Conservation (phyloP, 805 yeast genomes). For the Zygosaccharomyces bisporus region DNA sequence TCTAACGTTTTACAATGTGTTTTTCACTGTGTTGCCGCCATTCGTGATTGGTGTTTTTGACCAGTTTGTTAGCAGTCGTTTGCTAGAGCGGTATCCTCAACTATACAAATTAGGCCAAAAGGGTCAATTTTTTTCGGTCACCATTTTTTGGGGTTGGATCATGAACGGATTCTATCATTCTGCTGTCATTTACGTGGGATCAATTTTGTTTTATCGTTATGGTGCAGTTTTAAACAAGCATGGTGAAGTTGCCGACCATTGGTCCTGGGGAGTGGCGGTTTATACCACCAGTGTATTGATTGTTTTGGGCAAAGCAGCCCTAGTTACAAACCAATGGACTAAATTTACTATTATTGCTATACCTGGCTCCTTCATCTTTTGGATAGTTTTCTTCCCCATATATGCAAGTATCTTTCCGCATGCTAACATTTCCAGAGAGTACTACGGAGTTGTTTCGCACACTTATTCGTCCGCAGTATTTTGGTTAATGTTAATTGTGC, state of each 20-base stretch:
- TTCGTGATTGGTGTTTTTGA: slow-evolving; percentile 95
- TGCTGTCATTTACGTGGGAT: slow-evolving; percentile 72
- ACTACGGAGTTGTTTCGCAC: slow-evolving; percentile 70
- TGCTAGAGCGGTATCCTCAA: slow-evolving; percentile 88
- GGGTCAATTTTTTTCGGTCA: slow-evolving; percentile 83
- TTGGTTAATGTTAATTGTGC: slow-evolving; percentile 77
- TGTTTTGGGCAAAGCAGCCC: slow-evolving; percentile 91
- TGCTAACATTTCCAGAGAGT: slow-evolving; percentile 77
- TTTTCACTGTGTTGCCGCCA: slow-evolving; percentile 94
- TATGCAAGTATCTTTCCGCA: slow-evolving; percentile 84
- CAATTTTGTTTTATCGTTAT: slow-evolving; percentile 60
- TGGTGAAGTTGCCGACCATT: slow-evolving; percentile 78
- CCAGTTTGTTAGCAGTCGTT: slow-evolving; percentile 87
- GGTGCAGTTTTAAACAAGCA: slow-evolving; percentile 56
- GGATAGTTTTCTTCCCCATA: slow-evolving; percentile 84
- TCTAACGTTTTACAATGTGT: slow-evolving; percentile 88
- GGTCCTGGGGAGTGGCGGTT: slow-evolving; percentile 93
- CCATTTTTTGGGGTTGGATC: slow-evolving; percentile 97
- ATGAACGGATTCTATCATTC: slow-evolving; percentile 94
- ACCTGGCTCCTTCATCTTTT: slow-evolving; percentile 84
- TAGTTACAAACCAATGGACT: slow-evolving; percentile 91
- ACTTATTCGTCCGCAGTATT: slow-evolving; percentile 74
- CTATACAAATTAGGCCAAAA: slow-evolving; percentile 86
- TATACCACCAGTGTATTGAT: slow-evolving; percentile 85
- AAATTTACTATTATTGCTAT: slow-evolving; percentile 87